A percentile compares a stretch with the other conserved stretches of the same genome.
phyloP scores from a whole-genome alignment of 148 eudicot genomes.

The Dianthus caryophyllus region DNA sequence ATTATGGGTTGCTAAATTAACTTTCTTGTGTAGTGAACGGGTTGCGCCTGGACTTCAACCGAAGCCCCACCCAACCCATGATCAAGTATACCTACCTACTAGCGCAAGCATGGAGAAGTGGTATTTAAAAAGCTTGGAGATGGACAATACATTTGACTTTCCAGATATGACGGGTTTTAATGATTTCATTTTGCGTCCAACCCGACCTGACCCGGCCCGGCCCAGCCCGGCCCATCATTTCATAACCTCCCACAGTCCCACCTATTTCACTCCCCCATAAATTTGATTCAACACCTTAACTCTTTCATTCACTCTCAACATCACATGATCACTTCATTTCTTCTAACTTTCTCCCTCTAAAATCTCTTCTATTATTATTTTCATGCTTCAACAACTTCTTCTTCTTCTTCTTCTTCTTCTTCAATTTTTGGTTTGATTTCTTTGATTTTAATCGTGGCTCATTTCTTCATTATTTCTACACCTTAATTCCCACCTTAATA shows the following conservation, averaged over 20 bases:
- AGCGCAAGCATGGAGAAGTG: background rate
- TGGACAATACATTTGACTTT: conserved; percentile 21
- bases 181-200: too few relatives aligned
- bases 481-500: conserved; percentile 38
- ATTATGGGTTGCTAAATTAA: too few relatives aligned
- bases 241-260: too few relatives aligned
- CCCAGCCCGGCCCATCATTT: too few relatives aligned
- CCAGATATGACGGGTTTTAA: conserved; percentile 1
- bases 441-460: conserved; percentile 29
- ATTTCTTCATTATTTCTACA: conserved; percentile 12
- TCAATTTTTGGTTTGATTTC: background rate
- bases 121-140: background rate
- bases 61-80: too few relatives aligned
- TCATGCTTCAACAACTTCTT: background rate
- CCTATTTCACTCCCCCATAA: conserved; percentile 4
- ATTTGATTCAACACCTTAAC: too few relatives aligned
- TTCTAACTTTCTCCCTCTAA: background rate
- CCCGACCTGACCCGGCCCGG: too few relatives aligned
- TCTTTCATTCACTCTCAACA: too few relatives aligned
- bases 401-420: background rate
- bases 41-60: too few relatives aligned
- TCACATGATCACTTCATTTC: background rate
- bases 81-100: too few relatives aligned
- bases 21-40: too few relatives aligned
- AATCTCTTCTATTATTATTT: background rate